A percentile compares a stretch with the other conserved stretches of the same genome.
These are phyloP conservation scores for Paraconiothyrium brasiliense DNA, from an alignment of 2,329 filamentous ascomycete genomes.

Conservation along the genomic window DNA sequence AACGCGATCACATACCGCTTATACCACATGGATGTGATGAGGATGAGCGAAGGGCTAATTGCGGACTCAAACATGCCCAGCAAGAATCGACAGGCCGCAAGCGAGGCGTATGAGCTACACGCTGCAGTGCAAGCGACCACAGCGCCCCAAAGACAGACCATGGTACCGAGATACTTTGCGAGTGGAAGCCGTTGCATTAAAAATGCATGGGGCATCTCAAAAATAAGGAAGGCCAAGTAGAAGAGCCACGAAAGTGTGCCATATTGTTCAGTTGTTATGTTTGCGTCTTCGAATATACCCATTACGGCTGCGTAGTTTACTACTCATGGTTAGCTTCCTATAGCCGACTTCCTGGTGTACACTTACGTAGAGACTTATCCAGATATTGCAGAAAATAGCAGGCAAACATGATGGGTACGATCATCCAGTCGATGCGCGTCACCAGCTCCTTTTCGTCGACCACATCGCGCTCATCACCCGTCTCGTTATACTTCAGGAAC, in stretches of 20 bases:
- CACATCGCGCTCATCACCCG: constrained; percentile 16
- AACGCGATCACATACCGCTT: constrained; percentile 16
- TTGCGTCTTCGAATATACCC: constrained; percentile 67
- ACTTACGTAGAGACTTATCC: constrained; percentile 31
- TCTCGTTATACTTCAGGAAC: constrained; percentile 27
- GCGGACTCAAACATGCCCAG: constrained; percentile 66
- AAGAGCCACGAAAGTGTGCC: constrained; percentile 65
- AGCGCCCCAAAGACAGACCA: constrained; percentile 28
- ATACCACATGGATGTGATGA: constrained; percentile 53
- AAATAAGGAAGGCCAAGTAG: constrained; percentile 37
- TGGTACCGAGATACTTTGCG: constrained; percentile 46
- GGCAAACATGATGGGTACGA: constrained; percentile 35
- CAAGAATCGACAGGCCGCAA: constrained; percentile 63
- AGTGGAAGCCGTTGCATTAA: constrained; percentile 40
- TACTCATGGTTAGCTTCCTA: neutral
- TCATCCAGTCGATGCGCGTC: constrained; percentile 31
- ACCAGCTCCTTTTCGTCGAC: constrained; percentile 28
- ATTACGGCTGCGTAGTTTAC: constrained; percentile 66
- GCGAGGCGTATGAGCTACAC: constrained; percentile 46
- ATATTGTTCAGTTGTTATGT: constrained; percentile 67
- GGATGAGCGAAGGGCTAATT: constrained; percentile 64
- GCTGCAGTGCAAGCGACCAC: constrained; percentile 26
- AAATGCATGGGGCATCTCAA: constrained; percentile 27
- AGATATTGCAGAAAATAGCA: constrained; percentile 35
- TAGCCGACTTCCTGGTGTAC: neutral